Percentiles rank a stretch among this genome's conserved stretches.
Evolutionary conservation across 2,329 filamentous ascomycete genomes (phyloP).

Genomic region (Annulohypoxylon truncatum): DNA sequence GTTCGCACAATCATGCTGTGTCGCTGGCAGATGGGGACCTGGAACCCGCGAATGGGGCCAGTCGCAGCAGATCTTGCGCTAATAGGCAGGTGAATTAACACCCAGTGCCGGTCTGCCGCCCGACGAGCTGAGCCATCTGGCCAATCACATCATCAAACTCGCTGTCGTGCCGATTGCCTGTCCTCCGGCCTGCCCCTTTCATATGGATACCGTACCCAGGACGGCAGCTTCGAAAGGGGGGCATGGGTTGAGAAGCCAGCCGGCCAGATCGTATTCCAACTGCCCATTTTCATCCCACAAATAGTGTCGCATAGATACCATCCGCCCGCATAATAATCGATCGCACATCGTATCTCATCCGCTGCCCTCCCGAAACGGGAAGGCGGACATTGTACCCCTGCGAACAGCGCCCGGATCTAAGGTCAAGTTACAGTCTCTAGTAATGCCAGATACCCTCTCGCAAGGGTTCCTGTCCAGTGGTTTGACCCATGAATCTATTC

Average conservation of each 20-base stretch:
- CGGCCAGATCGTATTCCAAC: neutral
- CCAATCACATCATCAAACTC: constrained; percentile 31
- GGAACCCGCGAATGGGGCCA: neutral
- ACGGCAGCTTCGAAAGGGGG: neutral
- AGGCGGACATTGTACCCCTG: constrained; percentile 18
- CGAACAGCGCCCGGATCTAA: neutral
- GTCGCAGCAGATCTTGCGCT: constrained; percentile 31
- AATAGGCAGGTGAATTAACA: constrained; percentile 36
- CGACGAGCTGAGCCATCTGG: constrained; percentile 30
- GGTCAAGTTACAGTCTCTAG: neutral
- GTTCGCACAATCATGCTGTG: neutral
- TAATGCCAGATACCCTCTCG: constrained; percentile 24
- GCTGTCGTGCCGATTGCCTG: constrained; percentile 17
- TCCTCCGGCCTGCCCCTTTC: constrained; percentile 32
- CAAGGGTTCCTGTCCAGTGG: constrained; percentile 24
- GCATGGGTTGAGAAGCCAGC: neutral
- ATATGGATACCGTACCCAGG: constrained; percentile 13
- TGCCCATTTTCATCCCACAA: neutral
- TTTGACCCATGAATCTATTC: constrained; percentile 23
- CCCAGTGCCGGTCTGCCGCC: constrained; percentile 30
- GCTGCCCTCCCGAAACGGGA: constrained; percentile 30
- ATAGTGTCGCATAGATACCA: neutral
- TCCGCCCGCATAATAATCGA: neutral
- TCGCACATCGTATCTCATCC: neutral
- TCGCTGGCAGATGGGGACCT: neutral